Conservation (phyloP, 2,329 filamentous ascomycete genomes). For the Aaosphaeria pasadenensis region DNA sequence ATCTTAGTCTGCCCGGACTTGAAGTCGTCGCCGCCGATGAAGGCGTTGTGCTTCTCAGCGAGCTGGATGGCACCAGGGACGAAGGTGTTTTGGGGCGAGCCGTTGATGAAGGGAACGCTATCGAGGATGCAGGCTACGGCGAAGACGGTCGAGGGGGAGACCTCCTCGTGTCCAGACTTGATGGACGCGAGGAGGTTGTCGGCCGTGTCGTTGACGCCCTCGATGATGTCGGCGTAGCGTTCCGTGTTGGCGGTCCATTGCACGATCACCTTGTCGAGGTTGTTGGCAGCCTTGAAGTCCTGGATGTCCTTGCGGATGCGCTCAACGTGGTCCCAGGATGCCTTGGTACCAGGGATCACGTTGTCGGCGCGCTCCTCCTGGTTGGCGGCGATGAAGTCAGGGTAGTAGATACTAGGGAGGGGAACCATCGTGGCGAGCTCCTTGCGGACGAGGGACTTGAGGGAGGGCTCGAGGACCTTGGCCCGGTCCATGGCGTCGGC, state of each 20-base stretch:
- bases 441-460: slow-evolving; percentile 87
- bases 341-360: slow-evolving; percentile 76
- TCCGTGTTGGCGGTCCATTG: slow-evolving; percentile 99
- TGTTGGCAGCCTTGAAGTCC: slow-evolving; percentile 85
- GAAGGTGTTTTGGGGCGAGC: slow-evolving; percentile 98
- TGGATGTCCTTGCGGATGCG: slow-evolving; percentile 89
- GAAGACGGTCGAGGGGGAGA: slow-evolving; percentile 95
- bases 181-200: slow-evolving; percentile 90
- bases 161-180: slow-evolving; percentile 79
- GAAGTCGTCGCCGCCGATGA: slow-evolving; percentile 98
- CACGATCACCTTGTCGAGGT: slow-evolving; percentile 91
- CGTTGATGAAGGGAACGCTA: slow-evolving; percentile 92
- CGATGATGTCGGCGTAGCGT: slow-evolving; percentile 83
- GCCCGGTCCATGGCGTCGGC: slow-evolving; percentile 94
- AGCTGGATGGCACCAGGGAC: slow-evolving; percentile 89
- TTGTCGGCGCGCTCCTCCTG: slow-evolving; percentile 97
- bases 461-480: slow-evolving; percentile 87
- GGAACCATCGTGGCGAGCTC: slow-evolving; percentile 88
- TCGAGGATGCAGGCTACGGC: slow-evolving; percentile 93
- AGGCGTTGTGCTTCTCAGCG: slow-evolving; percentile 80
- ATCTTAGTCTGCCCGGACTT: slow-evolving; percentile 99
- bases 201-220: slow-evolving; percentile 92
- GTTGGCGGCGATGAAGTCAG: slow-evolving; percentile 98
- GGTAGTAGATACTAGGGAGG: slow-evolving; percentile 95
- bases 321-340: slow-evolving; percentile 84